Percentiles rank a stretch among this genome's conserved stretches.
Evolutionary conservation across 75 land plant genomes (phyloP).

Genomic region (Pinus tabuliformis): DNA sequence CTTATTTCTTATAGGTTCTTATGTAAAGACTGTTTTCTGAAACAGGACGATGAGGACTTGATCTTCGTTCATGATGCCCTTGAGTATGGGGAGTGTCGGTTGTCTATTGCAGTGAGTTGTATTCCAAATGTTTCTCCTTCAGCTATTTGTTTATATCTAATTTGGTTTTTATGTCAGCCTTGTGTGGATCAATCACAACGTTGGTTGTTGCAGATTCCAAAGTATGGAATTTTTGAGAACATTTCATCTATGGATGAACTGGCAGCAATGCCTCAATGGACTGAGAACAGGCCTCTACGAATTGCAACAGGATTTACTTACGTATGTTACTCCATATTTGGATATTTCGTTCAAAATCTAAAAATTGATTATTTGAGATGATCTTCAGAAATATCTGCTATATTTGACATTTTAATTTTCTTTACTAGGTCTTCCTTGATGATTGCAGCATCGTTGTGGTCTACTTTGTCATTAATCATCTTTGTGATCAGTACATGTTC

Average conservation of each 20-base stretch:
- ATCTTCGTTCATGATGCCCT: slow-evolving; percentile 83
- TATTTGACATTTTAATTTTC: background rate
- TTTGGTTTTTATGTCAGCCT: background rate
- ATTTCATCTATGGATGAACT: slow-evolving; percentile 71
- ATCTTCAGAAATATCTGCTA: background rate
- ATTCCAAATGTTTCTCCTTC: background rate
- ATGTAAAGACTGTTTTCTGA: background rate
- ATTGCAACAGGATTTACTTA: slow-evolving; percentile 86
- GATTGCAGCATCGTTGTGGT: too few relatives aligned
- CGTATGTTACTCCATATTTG: slow-evolving; percentile 36
- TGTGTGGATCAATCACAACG: background rate
- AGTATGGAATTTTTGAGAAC: slow-evolving; percentile 94
- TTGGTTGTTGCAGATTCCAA: slow-evolving; percentile 65
- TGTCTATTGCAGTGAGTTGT: slow-evolving; percentile 73
- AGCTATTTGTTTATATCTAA: background rate
- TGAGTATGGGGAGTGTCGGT: slow-evolving; percentile 76
- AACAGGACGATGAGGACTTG: slow-evolving; percentile 82
- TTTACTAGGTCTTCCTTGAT: background rate
- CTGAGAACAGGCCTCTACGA: slow-evolving; percentile 76
- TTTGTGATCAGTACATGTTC: background rate
- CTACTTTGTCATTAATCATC: slow-evolving; percentile 1
- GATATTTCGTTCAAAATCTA: background rate
- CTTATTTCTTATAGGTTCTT: background rate
- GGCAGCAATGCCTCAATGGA: slow-evolving; percentile 89
- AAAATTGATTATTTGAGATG: slow-evolving; percentile 1